Base-by-base conservation (phyloP, 495 filamentous ascomycete species). In the Penicillium nucicola region DNA sequence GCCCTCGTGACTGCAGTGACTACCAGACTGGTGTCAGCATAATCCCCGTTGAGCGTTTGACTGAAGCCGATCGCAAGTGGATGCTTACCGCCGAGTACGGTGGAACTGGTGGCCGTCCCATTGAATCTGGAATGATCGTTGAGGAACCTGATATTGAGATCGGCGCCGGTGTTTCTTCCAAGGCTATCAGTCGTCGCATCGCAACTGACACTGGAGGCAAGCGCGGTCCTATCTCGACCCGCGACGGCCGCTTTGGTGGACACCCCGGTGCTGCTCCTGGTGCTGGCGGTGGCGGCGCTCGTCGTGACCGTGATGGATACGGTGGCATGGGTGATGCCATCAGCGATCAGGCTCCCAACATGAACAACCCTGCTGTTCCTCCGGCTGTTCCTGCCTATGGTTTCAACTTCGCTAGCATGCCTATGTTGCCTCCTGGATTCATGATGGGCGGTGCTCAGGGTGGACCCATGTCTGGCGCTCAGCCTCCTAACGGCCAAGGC, bases 101-200 rank as follows among this genome's bases (percentile, higher is more conserved):
- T 52, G 93, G 93, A 32, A 93, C 88, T 51, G 95, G 93, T 44
- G 93, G 92, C 41, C 80, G 81, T 40, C 70, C 82, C 1, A 88
- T 98, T 49, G 87, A 89, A 58, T 73, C 76, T 19, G 92, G 92
- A 15, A 83, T 97, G 68, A 85, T 91, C 12, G 88, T 97, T 17
- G 93, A 98, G 61, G 93, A 98, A 69, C 93, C 93, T 7, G 93
- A 98, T 64, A 98, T 98, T 57, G 93, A 98, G 66, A 98, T 98
- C 51, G 93, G 93, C 36, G 90, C 91, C 35, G 93, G 93, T 42
- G 95, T 97, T 11, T 96, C 91, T 4, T 96, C 91, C 3, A 98
- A 98, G 74, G 90, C 90, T 10, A 93, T 95, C 56, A 90, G 86
- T 61, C 77, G 88, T 48, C 87, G 90, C 15, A 88, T 92, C 77